Evolutionary conservation across 176 grass and related monocot species (phyloP).

Genomic region (Oryza officinalis): DNA sequence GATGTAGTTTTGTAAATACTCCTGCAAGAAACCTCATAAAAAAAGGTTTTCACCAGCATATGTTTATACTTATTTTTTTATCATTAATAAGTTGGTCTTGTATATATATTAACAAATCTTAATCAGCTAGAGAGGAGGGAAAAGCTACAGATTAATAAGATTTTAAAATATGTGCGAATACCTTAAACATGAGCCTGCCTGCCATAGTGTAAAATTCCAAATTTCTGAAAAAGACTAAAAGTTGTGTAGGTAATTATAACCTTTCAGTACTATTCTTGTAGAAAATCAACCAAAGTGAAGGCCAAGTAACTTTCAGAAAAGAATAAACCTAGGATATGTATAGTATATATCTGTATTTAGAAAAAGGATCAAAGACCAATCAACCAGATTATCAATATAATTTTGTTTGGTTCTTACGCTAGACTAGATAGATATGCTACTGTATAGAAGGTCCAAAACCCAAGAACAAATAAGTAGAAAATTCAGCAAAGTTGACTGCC

Average conservation of each 20-base stretch:
- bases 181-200: background rate
- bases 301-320: background rate
- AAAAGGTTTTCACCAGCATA: background rate
- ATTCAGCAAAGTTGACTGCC: slow-evolving; percentile 9
- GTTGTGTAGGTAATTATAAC: background rate
- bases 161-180: background rate
- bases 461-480: background rate
- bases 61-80: background rate
- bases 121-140: background rate
- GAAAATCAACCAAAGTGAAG: background rate
- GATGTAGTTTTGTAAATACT: background rate
- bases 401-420: background rate
- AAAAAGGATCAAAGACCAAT: background rate
- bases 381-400: background rate
- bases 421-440: background rate
- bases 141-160: background rate
- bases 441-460: background rate
- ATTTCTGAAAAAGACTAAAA: background rate
- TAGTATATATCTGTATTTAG: too few species aligned
- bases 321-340: too few species aligned
- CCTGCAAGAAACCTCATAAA: background rate
- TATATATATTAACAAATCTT: background rate
- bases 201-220: background rate
- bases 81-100: too few species aligned
- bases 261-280: background rate